These are phyloP conservation scores for Mycothermus thermophilus DNA, from an alignment of 495 filamentous ascomycete genomes.

Conservation along the genomic window DNA sequence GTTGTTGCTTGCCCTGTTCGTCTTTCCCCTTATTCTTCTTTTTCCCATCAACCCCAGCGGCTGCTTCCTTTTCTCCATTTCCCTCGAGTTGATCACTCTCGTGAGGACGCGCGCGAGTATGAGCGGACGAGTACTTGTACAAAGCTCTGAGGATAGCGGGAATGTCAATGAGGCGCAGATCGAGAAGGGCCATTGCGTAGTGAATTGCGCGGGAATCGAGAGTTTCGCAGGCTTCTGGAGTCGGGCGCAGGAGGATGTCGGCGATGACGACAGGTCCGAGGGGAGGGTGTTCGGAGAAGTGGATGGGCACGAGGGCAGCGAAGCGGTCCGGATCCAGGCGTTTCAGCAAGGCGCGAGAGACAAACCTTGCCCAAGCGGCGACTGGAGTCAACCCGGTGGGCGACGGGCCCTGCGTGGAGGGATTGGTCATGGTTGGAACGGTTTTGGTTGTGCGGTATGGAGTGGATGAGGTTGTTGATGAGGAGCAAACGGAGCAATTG, in stretches of 20 bases:
- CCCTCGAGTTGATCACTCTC: neutral
- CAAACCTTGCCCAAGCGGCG: conserved; percentile 34
- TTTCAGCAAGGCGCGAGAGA: conserved; percentile 28
- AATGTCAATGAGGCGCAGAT: conserved; percentile 37
- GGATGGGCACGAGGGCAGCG: conserved; percentile 24
- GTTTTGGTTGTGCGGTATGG: no score
- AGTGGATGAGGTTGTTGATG: no score
- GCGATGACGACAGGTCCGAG: conserved; percentile 37
- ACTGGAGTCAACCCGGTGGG: conserved; percentile 9
- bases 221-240: conserved; percentile 28
- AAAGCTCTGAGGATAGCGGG: conserved; percentile 44
- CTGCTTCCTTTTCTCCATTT: neutral
- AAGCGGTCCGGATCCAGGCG: conserved; percentile 37
- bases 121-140: conserved; percentile 44
- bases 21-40: conserved; percentile 6
- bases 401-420: conserved; percentile 4
- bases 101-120: conserved; percentile 14
- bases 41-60: conserved; percentile 12
- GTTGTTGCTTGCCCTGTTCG: conserved; percentile 8
- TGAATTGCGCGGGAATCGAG: conserved; percentile 51
- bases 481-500: no score
- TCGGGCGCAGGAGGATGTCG: conserved; percentile 44
- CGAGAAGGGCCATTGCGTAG: conserved; percentile 50
- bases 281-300: conserved; percentile 30
- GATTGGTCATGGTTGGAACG: no score